Evolutionary conservation across 169 alveolate genomes (phyloP).

Genomic region (Toxoplasma gondii): DNA sequence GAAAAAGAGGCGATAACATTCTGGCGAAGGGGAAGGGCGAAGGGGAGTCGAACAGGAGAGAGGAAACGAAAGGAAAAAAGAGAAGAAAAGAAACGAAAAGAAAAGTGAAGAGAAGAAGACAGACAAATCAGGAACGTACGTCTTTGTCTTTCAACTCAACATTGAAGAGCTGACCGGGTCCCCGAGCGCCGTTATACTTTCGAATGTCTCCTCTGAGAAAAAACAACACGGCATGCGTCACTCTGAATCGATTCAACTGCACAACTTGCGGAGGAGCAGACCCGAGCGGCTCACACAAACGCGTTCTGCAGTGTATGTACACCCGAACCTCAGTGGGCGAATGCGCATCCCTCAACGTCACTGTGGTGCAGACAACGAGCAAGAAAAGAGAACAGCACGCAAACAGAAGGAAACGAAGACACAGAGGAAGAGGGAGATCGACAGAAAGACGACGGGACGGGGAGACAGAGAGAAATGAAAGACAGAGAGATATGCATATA

Average conservation of each 20-base stretch:
- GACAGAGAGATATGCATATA: neutral
- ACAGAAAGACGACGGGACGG: neutral
- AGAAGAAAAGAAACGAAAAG: no score
- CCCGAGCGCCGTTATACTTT: constrained; percentile 76
- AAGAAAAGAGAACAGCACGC: neutral
- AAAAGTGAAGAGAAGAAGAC: no score
- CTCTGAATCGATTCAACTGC: neutral
- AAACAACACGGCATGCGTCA: neutral
- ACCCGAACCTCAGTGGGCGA: no score
- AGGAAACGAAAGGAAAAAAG: no score
- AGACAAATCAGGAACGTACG: constrained; percentile 25
- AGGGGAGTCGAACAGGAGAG: no score
- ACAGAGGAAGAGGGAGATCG: neutral
- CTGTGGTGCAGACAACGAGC: neutral
- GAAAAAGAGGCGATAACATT: no score
- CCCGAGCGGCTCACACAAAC: no score
- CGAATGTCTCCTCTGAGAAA: constrained; percentile 63
- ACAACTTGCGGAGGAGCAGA: no score
- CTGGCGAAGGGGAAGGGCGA: no score
- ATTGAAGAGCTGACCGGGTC: constrained; percentile 79
- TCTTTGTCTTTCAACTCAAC: constrained; percentile 75
- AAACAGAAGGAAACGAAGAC: neutral
- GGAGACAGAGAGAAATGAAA: neutral
- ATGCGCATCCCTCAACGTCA: no score
- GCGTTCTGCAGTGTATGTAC: no score